phyloP scores from a whole-genome alignment of 148 eudicot genomes.

The Fagopyrum esculentum region DNA sequence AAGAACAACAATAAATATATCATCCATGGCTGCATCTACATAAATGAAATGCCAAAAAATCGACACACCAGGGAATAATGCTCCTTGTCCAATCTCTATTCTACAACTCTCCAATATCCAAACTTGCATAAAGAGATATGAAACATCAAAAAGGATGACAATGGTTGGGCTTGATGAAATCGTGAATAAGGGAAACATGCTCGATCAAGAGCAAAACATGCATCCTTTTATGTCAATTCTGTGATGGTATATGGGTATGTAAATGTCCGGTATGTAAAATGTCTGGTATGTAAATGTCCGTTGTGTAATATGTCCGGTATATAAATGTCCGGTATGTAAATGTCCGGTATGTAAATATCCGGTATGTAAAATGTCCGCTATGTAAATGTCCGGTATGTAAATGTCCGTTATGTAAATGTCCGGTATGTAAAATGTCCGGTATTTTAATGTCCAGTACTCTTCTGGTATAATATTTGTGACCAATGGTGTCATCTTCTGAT shows the following conservation, averaged over 20 bases:
- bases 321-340: no score
- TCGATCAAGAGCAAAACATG: not conserved
- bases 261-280: no score
- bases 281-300: no score
- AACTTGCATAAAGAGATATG: not conserved
- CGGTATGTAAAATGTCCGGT: no score
- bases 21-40: not conserved
- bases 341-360: no score
- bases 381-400: no score
- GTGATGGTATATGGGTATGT: not conserved
- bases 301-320: no score
- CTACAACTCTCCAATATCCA: not conserved
- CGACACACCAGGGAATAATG: conserved; percentile 5
- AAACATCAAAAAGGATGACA: not conserved
- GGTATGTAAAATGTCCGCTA: no score
- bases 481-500: no score
- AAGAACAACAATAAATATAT: not conserved
- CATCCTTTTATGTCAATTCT: not conserved
- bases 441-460: no score
- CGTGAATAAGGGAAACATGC: not conserved
- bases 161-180: not conserved
- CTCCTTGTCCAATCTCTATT: not conserved
- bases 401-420: no score
- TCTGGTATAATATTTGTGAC: no score
- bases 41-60: not conserved